A percentile compares a stretch with the other conserved stretches of the same genome.
Conservation (phyloP, 257 asterid genomes). For the Nicotiana tomentosiformis region DNA sequence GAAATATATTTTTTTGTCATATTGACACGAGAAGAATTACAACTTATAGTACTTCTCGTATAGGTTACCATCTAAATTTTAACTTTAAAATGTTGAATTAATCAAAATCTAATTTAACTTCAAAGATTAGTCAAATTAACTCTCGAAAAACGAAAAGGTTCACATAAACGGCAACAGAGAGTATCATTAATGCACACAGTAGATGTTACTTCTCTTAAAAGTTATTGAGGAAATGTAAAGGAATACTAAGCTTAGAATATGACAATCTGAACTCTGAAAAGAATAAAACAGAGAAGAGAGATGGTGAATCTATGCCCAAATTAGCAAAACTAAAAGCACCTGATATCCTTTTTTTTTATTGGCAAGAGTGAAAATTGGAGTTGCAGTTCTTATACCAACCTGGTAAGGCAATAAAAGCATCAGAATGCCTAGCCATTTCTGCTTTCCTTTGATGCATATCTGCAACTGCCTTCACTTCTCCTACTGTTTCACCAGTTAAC, state of each 20-base stretch:
- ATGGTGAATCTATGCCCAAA: constrained; percentile 10
- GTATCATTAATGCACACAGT: neutral
- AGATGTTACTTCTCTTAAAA: neutral
- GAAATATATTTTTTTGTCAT: no score
- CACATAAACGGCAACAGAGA: no score
- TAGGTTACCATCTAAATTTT: no score
- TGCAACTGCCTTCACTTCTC: constrained; percentile 98
- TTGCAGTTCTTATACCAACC: constrained; percentile 43
- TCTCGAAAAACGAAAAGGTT: no score
- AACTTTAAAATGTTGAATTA: no score
- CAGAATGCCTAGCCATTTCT: constrained; percentile 92
- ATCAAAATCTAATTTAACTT: no score
- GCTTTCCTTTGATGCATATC: constrained; percentile 99
- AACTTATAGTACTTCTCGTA: no score
- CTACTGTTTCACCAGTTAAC: constrained; percentile 97
- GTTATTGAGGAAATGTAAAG: neutral
- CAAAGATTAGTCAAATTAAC: no score
- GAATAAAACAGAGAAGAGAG: constrained; percentile 5
- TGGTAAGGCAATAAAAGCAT: constrained; percentile 99
- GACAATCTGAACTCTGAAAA: neutral
- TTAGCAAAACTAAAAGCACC: constrained; percentile 13
- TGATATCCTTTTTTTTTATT: neutral
- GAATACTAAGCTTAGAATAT: neutral
- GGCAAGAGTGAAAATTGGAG: constrained; percentile 3
- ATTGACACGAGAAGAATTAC: no score